Evolutionary conservation across 768 basidiomycete genomes (phyloP), one percentile per base, ranked within the genome.

Genomic region (Rossbeevera mucosa): DNA sequence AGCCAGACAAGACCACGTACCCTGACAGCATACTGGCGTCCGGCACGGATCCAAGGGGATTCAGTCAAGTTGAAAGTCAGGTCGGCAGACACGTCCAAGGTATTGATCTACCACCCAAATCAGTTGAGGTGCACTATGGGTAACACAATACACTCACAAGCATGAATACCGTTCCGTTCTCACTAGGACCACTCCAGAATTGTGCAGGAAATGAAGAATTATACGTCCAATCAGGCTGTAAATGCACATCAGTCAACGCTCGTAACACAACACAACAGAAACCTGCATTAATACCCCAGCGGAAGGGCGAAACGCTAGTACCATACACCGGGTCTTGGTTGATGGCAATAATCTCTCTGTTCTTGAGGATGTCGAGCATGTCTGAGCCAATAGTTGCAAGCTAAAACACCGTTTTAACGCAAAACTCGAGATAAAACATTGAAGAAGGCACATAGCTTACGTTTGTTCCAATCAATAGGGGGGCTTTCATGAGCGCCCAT

Each of bases 401-500:
- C 82, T 82, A 55, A 25, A 14, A 29, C 13, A 3, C 31, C 24
- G 3, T 21, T 47, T 52, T 38, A 25, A 30, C 28, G 31, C 13
- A 28, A 6, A 6, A 8, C 16, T 13, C 4, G 22, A 8, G 31
- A 7, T 3, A 14, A 48, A 7, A n/a, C 14, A 28, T 22, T 20
- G 38, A 20, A 2, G 18, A 12, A 30, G 38, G 38, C 11, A 20
- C 58, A 31, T n/a, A n/a, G 62, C 76, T 46, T 53, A 80, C 81
- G 44, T 78, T 72, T 4, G 83, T 82, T 48, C 83, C 82, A 56
- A 85, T 82, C 44, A 86, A 70, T 6, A 86, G 67, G 1, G 84
- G 84, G 0, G 80, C 80, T 59, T 84, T 86, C 76, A 85, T 76
- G 24, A 86, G 67, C 12, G 82, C 81, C 85, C 85, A 86, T 1